Evolutionary conservation across 1,284 basidiomycete species (phyloP).

Genomic region (Inonotus hispidus): DNA sequence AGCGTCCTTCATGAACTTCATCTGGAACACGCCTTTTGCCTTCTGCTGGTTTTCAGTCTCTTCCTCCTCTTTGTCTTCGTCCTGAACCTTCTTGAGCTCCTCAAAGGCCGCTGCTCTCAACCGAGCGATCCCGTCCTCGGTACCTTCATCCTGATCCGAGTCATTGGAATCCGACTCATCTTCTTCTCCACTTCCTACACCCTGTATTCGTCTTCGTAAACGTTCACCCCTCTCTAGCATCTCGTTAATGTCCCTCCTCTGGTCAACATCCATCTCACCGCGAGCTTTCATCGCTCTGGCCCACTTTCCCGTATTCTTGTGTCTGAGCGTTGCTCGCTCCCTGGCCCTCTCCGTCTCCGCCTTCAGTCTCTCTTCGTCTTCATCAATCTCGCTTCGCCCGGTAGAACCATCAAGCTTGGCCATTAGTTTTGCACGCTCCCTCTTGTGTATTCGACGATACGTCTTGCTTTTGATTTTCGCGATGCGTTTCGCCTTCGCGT

Average conservation of each 20-base stretch:
- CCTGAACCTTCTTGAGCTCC: slow-evolving; percentile 54
- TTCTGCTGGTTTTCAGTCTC: slow-evolving; percentile 31
- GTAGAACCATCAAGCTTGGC: slow-evolving; percentile 45
- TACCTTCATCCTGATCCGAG: slow-evolving; percentile 34
- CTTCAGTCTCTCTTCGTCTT: slow-evolving; percentile 54
- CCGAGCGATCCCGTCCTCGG: slow-evolving; percentile 26
- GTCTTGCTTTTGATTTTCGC: slow-evolving; percentile 97
- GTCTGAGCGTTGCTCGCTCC: slow-evolving; percentile 82
- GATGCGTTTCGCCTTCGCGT: slow-evolving; percentile 85
- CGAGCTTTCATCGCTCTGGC: slow-evolving; percentile 62
- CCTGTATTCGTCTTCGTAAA: slow-evolving; percentile 66
- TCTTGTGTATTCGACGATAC: slow-evolving; percentile 82
- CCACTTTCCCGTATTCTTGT: slow-evolving; percentile 83
- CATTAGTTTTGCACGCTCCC: slow-evolving; percentile 60
- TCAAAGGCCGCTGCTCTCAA: slow-evolving; percentile 70
- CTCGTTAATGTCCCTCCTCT: slow-evolving; percentile 70
- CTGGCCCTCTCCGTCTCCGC: slow-evolving; percentile 74
- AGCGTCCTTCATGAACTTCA: slow-evolving; percentile 96
- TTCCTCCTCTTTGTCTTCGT: slow-evolving; percentile 26
- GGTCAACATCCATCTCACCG: slow-evolving; percentile 57
- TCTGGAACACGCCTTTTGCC: slow-evolving; percentile 71
- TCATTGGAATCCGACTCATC: slow-evolving; percentile 39
- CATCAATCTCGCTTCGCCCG: slow-evolving; percentile 50
- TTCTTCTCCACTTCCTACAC: slow-evolving; percentile 45
- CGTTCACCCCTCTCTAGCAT: slow-evolving; percentile 74